Percentiles rank a stretch among this genome's conserved stretches.
Conservation (phyloP, 345 rosid species). For the Melaleuca quinquenervia region DNA sequence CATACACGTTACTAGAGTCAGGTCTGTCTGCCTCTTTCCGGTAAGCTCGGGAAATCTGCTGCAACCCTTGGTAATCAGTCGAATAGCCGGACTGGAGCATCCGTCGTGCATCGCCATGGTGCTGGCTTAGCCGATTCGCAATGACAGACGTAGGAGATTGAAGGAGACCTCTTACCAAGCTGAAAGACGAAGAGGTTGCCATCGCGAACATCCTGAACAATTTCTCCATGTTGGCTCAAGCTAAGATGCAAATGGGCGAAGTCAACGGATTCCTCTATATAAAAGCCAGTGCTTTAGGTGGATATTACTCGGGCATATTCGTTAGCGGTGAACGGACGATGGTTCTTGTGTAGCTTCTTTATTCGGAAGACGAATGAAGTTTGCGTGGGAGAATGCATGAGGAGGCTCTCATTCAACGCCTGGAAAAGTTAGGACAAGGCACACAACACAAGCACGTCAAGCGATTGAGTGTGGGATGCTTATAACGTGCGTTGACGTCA, state of each 20-base stretch:
- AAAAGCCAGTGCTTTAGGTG: not conserved
- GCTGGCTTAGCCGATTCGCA: not conserved
- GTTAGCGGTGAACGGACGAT: not conserved
- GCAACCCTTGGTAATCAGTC: not conserved
- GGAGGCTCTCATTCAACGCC: not conserved
- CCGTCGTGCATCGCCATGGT: not conserved
- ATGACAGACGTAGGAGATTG: not conserved
- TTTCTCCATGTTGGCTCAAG: not conserved
- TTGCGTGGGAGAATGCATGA: not conserved
- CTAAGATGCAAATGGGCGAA: not conserved
- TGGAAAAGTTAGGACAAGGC: not conserved
- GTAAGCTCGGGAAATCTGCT: not conserved
- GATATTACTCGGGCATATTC: not conserved
- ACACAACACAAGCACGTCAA: constrained; percentile 2
- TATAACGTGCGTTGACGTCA: not conserved
- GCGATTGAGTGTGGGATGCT: not conserved
- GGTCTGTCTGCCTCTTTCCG: not conserved
- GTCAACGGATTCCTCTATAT: not conserved
- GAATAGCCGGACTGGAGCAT: not conserved
- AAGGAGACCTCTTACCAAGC: not conserved
- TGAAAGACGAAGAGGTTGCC: not conserved
- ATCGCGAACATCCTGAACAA: not conserved
- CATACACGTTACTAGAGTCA: not conserved
- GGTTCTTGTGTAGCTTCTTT: not conserved
- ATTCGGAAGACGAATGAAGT: not conserved